phyloP scores from a whole-genome alignment of 2,329 filamentous ascomycete genomes.

The Aspergillus sp. region DNA sequence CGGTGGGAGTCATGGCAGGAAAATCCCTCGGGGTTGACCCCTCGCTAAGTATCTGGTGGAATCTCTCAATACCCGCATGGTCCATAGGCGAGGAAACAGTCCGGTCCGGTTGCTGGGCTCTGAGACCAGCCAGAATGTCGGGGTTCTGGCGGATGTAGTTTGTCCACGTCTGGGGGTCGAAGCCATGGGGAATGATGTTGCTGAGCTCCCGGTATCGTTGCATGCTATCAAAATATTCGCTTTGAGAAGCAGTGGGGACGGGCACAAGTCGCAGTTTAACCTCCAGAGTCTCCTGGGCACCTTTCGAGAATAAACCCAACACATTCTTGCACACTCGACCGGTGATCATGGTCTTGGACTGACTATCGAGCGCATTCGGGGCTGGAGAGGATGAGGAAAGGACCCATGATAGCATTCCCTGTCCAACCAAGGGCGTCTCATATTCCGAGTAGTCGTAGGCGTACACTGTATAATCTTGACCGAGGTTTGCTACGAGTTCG shows the following conservation, averaged over 20 bases:
- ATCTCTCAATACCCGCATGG: slow-evolving; percentile 37
- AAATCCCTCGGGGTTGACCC: slow-evolving; percentile 39
- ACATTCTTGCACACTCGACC: slow-evolving; percentile 84
- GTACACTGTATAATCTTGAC: slow-evolving; percentile 91
- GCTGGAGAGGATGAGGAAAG: slow-evolving; percentile 56
- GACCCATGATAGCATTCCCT: slow-evolving; percentile 87
- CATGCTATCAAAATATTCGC: slow-evolving; percentile 55
- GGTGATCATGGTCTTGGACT: slow-evolving; percentile 65
- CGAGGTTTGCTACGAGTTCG: slow-evolving; percentile 67
- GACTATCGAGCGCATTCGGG: slow-evolving; percentile 49
- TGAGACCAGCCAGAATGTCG: slow-evolving; percentile 25
- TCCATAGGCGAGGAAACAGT: slow-evolving; percentile 28
- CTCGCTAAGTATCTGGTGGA: slow-evolving; percentile 40
- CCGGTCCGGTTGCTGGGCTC: slow-evolving; percentile 19
- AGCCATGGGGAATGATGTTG: slow-evolving; percentile 51
- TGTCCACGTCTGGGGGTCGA: slow-evolving; percentile 71
- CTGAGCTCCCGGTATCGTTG: slow-evolving; percentile 55
- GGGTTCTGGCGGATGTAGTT: slow-evolving; percentile 68
- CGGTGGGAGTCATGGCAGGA: slow-evolving; percentile 21
- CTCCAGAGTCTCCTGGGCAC: slow-evolving; percentile 77
- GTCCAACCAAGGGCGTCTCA: slow-evolving; percentile 85
- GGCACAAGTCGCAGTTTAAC: slow-evolving; percentile 83
- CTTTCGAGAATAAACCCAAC: slow-evolving; percentile 74
- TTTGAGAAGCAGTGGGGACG: slow-evolving; percentile 59
- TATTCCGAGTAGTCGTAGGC: slow-evolving; percentile 94